Evolutionary conservation across 1,284 basidiomycete genomes (phyloP), one percentile per base, ranked within the genome.

Genomic region (Athelia psychrophila): DNA sequence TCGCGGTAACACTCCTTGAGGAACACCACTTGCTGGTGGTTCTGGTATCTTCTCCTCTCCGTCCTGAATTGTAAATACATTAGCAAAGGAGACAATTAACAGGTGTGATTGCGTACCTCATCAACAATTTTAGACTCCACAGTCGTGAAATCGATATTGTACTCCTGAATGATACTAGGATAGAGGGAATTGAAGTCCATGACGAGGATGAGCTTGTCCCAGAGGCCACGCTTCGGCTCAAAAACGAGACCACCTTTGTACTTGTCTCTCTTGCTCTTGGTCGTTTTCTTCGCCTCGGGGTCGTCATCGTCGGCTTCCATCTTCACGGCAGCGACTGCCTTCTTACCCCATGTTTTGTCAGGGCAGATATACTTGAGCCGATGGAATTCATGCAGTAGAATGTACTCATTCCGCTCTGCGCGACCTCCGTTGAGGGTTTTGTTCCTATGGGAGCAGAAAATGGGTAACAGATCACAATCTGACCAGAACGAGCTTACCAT

Each of bases 161-260:
- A 99, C 75, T 99, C 97, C 64, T 99, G 97, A 53, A 99, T 99
- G 74, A 99, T 99, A 69, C 92, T 95, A 9, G 97, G 97, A 68
- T 99, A 99, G 55, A 99, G 80, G 60, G 95, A 98, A 74, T 99
- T 99, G 84, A 99, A 99, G 73, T 99, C 97, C 97, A 99, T 99
- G 67, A 99, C 96, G 24, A 99, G 80, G 67, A 99, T 92, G 67
- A 84, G 97, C 62, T 89, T 96, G 75, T 99, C 97, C 92, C 93
- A 99, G 48, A 99, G 75, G 4, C 95, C 95, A 53, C 93, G 80
- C 73, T 98, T 97, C 0, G 97, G 97, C 59, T 98, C 94, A 58
- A 99, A 96, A 15, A 99, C 97, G 47, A 98, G 80, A 74, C 97
- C 97, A 65, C 97, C 97, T 71, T 98, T 96, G 76, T 95, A 99